These are phyloP conservation scores for Triglochin maritima DNA, from an alignment of 106 monocot species.

Conservation along the genomic window DNA sequence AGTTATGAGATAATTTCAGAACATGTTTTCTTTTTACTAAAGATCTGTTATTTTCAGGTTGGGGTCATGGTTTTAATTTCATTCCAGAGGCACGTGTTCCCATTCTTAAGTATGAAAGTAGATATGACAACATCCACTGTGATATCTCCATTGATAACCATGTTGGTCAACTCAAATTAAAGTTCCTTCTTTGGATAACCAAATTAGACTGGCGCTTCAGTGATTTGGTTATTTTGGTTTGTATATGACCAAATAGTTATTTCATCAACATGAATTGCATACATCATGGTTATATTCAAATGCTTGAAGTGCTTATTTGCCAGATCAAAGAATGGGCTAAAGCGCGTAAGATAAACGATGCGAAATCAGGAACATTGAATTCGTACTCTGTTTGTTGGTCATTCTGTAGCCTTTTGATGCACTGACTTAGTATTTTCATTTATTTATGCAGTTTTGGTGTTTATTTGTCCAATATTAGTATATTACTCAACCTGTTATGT, in stretches of 20 bases:
- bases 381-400: constrained; percentile 76
- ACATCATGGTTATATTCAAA: not conserved
- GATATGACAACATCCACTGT: constrained; percentile 41
- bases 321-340: constrained; percentile 96
- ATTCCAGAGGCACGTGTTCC: constrained; percentile 72
- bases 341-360: constrained; percentile 64
- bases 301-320: not conserved
- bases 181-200: constrained; percentile 41
- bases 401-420: not conserved
- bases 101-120: constrained; percentile 55
- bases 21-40: too few species aligned
- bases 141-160: constrained; percentile 75
- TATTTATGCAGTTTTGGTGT: too few species aligned
- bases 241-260: constrained; percentile 7
- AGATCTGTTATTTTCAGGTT: constrained; percentile 30
- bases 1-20: too few species aligned
- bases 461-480: too few species aligned
- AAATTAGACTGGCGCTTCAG: constrained; percentile 56
- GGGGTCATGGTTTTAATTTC: constrained; percentile 24
- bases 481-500: too few species aligned
- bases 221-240: constrained; percentile 86
- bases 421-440: not conserved
- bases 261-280: constrained; percentile 55
- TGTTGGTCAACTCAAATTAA: constrained; percentile 57
- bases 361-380: constrained; percentile 75